Conservation (phyloP, 768 basidiomycete genomes). For the Hygrocybe punicea region DNA sequence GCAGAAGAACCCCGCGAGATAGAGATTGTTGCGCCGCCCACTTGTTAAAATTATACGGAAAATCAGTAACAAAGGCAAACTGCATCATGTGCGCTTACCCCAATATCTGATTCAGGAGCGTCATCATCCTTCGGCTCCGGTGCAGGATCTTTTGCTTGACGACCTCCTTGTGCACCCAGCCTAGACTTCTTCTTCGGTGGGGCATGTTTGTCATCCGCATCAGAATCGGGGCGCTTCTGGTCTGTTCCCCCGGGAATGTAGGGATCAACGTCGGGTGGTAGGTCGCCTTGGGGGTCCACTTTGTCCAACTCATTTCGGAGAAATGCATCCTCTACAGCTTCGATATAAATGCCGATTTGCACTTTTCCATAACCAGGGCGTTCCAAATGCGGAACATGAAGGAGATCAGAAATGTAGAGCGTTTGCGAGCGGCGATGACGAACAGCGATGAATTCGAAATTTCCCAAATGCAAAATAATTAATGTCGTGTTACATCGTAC, state of each 20-base stretch:
- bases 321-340: slow-evolving; percentile 14
- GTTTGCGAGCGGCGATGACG: slow-evolving; percentile 18
- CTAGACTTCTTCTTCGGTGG: not conserved
- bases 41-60: too few relatives aligned
- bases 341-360: slow-evolving; percentile 16
- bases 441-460: slow-evolving; percentile 17
- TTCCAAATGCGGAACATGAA: slow-evolving; percentile 10
- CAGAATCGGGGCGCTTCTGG: too few relatives aligned
- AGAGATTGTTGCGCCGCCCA: not conserved
- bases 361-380: slow-evolving; percentile 16
- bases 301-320: slow-evolving; percentile 9
- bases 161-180: not conserved
- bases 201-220: not conserved
- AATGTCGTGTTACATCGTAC: slow-evolving; percentile 13
- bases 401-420: slow-evolving; percentile 16
- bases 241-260: not conserved
- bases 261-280: not conserved
- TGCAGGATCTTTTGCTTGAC: not conserved
- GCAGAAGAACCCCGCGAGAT: slow-evolving; percentile 6
- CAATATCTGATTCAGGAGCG: too few relatives aligned
- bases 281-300: not conserved
- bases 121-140: too few relatives aligned
- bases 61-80: too few relatives aligned
- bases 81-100: too few relatives aligned
- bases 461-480: slow-evolving; percentile 18